Base-by-base conservation (phyloP, 768 basidiomycete genomes). In the Roridomyces roridus region DNA sequence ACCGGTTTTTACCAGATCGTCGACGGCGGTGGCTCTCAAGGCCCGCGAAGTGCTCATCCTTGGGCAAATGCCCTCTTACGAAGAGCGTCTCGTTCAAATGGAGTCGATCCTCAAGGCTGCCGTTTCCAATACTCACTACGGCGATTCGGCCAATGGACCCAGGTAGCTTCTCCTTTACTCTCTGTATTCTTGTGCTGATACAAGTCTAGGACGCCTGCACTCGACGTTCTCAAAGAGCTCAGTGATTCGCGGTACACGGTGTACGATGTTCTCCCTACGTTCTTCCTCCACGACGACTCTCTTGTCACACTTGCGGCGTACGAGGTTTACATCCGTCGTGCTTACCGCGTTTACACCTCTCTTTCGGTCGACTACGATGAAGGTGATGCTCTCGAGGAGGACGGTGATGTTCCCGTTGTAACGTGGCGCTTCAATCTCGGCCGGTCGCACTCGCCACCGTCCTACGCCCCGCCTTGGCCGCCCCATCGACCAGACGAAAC, bases 391-490 rank as follows among this genome's bases (percentile, higher is more conserved):
- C 68, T 84, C 18, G 94, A 94, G 64, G 94, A 94, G 64, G 92
- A 93, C 58, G 92, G 89, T 26, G 93, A 95, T 57, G 82, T 84
- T 4, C 89, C 92, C 59, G 84, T 91, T 46, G 81, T 96, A 23
- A 93, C 88, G 6, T 98, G 97, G 97, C 85, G 92, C 36, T 99
- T 99, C 85, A 96, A 94, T 71, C 82, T 98, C 40, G 92, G 94
- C 41, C 89, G 88, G 68, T 88, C 91, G 1, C 90, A 91, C 70
- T 91, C 91, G 17, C 90, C 91, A 28, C 93, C 93, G 1, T 81
- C 90, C n/a, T 5, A 96, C 94, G 4, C 94, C 94, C 51, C 83
- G 83, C 25, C 76, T 91, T 43, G 72, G 77, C 57, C 67, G 8
- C 25, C 20, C 21, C 18, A 85, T 84, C 51, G 84, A 88, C 66